Evolutionary conservation across 805 yeast species (phyloP).

Genomic region (Kodamaea fukazawae): DNA sequence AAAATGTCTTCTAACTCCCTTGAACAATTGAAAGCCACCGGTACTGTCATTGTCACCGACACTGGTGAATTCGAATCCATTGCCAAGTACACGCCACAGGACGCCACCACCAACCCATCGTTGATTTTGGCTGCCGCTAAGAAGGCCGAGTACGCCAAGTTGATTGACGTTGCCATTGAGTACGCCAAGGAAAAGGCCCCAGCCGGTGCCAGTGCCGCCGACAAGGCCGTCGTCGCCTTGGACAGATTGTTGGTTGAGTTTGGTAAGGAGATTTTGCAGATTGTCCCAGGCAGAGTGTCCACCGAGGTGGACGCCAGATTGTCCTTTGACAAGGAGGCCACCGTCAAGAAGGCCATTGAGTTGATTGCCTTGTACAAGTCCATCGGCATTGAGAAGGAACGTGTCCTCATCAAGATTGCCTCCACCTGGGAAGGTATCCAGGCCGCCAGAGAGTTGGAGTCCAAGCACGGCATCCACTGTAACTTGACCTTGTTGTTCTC

Average conservation of each 20-base stretch:
- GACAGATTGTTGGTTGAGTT: slow-evolving; percentile 94
- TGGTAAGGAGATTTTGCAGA: slow-evolving; percentile 87
- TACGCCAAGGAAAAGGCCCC: slow-evolving; percentile 71
- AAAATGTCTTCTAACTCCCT: slow-evolving; percentile 52
- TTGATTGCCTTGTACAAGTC: slow-evolving; percentile 84
- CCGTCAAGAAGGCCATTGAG: slow-evolving; percentile 89
- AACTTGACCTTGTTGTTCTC: slow-evolving; percentile 95
- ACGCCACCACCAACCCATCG: slow-evolving; percentile 98
- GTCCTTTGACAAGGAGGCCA: slow-evolving; percentile 92
- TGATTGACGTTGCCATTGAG: slow-evolving; percentile 87
- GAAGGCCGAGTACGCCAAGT: slow-evolving; percentile 81
- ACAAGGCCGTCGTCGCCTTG: slow-evolving; percentile 77
- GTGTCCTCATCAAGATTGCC: slow-evolving; percentile 93
- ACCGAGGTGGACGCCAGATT: slow-evolving; percentile 99
- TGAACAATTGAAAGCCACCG: slow-evolving; percentile 90
- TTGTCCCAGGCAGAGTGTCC: slow-evolving; percentile 98
- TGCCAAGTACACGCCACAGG: slow-evolving; percentile 98
- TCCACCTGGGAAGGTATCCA: slow-evolving; percentile 99
- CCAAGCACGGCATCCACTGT: slow-evolving; percentile 86
- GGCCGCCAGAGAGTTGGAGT: slow-evolving; percentile 94
- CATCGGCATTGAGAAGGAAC: slow-evolving; percentile 81
- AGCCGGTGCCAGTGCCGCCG: slow-evolving; percentile 49
- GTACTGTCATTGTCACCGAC: slow-evolving; percentile 96
- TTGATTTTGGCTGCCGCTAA: slow-evolving; percentile 93
- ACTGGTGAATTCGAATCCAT: slow-evolving; percentile 98